Evolutionary conservation across 2,329 filamentous ascomycete genomes (phyloP), one percentile per base, ranked within the genome.

Genomic region (Talaromyces sp.): DNA sequence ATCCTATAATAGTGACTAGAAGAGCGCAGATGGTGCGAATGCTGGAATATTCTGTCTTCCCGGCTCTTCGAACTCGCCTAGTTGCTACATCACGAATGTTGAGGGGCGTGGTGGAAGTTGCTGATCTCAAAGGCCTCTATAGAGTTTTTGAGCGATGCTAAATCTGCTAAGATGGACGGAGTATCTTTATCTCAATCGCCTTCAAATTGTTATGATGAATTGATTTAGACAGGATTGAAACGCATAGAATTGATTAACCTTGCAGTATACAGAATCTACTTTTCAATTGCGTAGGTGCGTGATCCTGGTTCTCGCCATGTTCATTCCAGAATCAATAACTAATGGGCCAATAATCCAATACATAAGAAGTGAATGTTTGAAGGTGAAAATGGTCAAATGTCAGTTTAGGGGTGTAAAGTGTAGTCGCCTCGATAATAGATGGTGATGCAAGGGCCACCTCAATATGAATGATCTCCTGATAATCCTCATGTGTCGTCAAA

Each of bases 121-220:
- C 94, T 2, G 91, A 95, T 75, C 73, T 97, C 54, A 97, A 96
- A 72, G 91, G 92, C 0, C 70, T 99, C 52, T 99, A 99, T 72
- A 80, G 90, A 41, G 92, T 97, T 2, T 99, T 99, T 79, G 94
- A 99, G 75, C 80, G 94, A 49, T 97, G 94, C 71, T 97, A 72
- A 43, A 17, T 10, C 11, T 16, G 27, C 13, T 16, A 27, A 22
- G 16, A 16, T n/a, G n/a, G n/a, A n/a, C n/a, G n/a, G n/a, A n/a
- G n/a, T n/a, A n/a, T n/a, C n/a, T n/a, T n/a, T n/a, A n/a, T n/a
- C n/a, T n/a, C n/a, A n/a, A n/a, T n/a, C n/a, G n/a, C n/a, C n/a
- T n/a, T n/a, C n/a, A n/a, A n/a, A n/a, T n/a, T n/a, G n/a, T n/a
- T n/a, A n/a, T n/a, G n/a, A n/a, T n/a, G n/a, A n/a, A n/a, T n/a